Base-by-base conservation (phyloP, 257 asterid species). In the Scutellaria baicalensis region DNA sequence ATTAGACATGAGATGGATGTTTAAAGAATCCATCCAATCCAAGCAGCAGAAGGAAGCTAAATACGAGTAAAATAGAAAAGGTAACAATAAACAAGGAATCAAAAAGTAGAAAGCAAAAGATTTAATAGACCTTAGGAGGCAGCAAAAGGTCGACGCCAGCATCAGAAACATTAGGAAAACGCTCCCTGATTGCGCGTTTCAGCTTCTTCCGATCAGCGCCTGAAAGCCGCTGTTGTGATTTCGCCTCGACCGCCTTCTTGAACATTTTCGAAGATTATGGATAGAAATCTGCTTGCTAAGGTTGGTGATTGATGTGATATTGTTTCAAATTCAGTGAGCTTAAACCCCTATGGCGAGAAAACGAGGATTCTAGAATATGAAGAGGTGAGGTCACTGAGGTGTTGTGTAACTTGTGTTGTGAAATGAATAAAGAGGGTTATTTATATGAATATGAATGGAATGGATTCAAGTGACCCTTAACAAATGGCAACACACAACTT, bases 171-270 rank as follows among this genome's bases (percentile, higher is more conserved):
- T 72, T 80, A n/a, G 88, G 84, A 36, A 91, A 91, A 33, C 94
- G 89, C 21, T 84, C 94, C 74, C 69, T 84, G 75, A 89, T 69
- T 6, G 91, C 49, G 65, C 98, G 95, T 66, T 86, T 88, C 47
- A 93, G 83, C 75, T 91, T 91, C 88, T 93, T 93, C 0, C 98
- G 93, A 89, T 91, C 96, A 14, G 96, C 98, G 13, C 98, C 98
- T 0, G 97, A 93, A 16, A 93, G 79, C 11, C 95, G 88, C 89
- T 93, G 98, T 33, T 85, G 98, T 10, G 98, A 85, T 81, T 89
- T 93, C 59, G 78, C 97, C 59, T 89, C 97, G 58, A 73, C 87
- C 16, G 88, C 83, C 87, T 93, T 93, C 94, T 90, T 93, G 87
- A 93, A 93, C 97, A 93, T 93, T 42, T 72, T 64, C 14, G 36